Evolutionary conservation across 352 stramenopile species (phyloP).

Genomic region (Phytophthora sojae): DNA sequence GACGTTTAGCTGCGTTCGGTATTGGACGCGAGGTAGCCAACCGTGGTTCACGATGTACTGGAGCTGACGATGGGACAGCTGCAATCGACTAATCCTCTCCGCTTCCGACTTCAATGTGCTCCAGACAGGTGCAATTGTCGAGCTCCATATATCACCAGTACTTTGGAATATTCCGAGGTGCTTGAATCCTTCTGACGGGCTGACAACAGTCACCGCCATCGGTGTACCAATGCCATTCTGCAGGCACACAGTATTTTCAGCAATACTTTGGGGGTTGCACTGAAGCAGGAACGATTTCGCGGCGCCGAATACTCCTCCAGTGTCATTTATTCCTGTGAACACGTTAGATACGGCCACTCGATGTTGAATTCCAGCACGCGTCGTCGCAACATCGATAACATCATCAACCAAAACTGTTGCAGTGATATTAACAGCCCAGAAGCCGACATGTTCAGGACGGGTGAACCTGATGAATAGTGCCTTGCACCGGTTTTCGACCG

Average conservation of each 20-base stretch:
- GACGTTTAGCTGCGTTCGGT: neutral
- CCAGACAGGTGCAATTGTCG: neutral
- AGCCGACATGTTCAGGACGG: too few species aligned
- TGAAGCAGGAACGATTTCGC: neutral
- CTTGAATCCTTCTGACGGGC: neutral
- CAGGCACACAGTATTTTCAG: too few species aligned
- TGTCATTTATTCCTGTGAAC: neutral
- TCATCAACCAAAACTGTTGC: neutral
- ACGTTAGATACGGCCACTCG: neutral
- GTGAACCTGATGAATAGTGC: too few species aligned
- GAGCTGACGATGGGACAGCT: neutral
- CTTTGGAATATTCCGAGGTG: neutral
- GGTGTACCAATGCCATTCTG: too few species aligned
- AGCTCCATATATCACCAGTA: neutral
- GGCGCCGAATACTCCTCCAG: neutral
- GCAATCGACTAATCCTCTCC: neutral
- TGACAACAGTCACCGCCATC: neutral
- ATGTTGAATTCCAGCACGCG: neutral
- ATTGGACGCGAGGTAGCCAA: neutral
- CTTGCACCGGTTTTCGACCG: too few species aligned
- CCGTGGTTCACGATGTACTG: neutral
- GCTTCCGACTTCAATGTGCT: neutral
- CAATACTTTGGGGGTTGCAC: too few species aligned
- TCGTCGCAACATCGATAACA: neutral
- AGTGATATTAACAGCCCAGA: neutral